phyloP scores from a whole-genome alignment of 2,329 filamentous ascomycete species.

The Pseudogymnoascus sp. region DNA sequence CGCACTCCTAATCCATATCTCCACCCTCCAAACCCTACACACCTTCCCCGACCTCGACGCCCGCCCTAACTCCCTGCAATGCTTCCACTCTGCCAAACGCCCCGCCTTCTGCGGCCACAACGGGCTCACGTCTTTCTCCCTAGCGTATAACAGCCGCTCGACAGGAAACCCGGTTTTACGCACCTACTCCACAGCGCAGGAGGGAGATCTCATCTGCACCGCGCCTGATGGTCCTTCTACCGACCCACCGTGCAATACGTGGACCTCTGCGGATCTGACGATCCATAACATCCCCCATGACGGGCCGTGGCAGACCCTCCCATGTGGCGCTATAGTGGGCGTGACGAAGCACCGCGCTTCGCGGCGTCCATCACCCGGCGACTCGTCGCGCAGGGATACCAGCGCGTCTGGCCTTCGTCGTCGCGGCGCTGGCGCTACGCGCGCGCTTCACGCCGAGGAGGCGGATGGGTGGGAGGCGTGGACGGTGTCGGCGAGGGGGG shows the following conservation, averaged over 20 bases:
- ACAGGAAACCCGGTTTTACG: conserved; percentile 57
- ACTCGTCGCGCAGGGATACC: conserved; percentile 10
- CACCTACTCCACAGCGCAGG: conserved; percentile 48
- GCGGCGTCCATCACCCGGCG: conserved; percentile 14
- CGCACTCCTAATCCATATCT: conserved; percentile 55
- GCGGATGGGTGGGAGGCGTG: conserved; percentile 44
- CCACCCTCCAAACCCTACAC: conserved; percentile 47
- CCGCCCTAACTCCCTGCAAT: conserved; percentile 50
- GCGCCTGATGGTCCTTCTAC: conserved; percentile 36
- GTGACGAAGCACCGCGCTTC: conserved; percentile 41
- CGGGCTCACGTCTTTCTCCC: conserved; percentile 53
- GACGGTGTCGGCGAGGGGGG: conserved; percentile 39
- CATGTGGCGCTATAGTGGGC: conserved; percentile 54
- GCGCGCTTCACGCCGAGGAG: conserved; percentile 12
- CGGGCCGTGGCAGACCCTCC: conserved; percentile 56
- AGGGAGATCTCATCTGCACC: conserved; percentile 50
- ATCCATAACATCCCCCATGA: conserved; percentile 51
- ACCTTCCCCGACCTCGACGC: conserved; percentile 53
- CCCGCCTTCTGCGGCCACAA: conserved; percentile 46
- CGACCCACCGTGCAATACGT: conserved; percentile 40
- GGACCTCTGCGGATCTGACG: conserved; percentile 43
- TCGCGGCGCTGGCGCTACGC: conserved; percentile 12
- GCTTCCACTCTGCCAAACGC: conserved; percentile 46
- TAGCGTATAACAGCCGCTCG: conserved; percentile 49
- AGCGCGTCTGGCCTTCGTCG: conserved; percentile 15